Conservation (phyloP, 2,329 filamentous ascomycete genomes). For the Davidsoniella virescens region DNA sequence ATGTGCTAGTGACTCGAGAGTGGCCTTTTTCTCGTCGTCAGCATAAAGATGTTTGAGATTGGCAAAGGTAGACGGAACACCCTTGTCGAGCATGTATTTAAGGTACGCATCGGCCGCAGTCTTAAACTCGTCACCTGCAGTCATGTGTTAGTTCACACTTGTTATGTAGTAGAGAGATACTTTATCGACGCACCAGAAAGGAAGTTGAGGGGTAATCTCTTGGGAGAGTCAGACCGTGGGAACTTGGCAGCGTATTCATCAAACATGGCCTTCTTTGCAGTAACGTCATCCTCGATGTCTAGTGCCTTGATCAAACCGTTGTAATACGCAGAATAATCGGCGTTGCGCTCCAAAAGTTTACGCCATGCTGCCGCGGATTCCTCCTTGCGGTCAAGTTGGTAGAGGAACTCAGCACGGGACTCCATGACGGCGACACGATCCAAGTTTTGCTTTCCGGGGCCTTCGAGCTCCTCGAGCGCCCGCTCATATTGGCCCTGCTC, state of each 20-base stretch:
- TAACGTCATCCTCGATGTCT: constrained; percentile 41
- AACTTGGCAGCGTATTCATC: constrained; percentile 64
- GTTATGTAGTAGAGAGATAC: not conserved
- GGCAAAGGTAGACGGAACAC: constrained; percentile 88
- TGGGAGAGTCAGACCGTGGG: constrained; percentile 69
- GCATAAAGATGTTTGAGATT: constrained; percentile 90
- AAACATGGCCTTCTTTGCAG: constrained; percentile 54
- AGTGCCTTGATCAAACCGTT: constrained; percentile 56
- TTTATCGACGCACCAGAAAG: constrained; percentile 40
- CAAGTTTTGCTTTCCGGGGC: constrained; percentile 57
- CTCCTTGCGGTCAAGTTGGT: constrained; percentile 57
- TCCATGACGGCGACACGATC: constrained; percentile 80
- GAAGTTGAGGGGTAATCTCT: constrained; percentile 79
- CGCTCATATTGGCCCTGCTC: constrained; percentile 71
- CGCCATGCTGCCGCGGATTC: constrained; percentile 74
- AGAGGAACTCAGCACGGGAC: constrained; percentile 66
- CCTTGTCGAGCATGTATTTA: constrained; percentile 72
- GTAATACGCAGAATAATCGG: constrained; percentile 78
- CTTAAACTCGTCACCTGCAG: constrained; percentile 58
- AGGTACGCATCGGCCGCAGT: constrained; percentile 65
- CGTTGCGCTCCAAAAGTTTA: constrained; percentile 67
- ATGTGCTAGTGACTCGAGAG: constrained; percentile 58
- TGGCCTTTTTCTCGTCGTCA: constrained; percentile 60
- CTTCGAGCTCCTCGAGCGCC: constrained; percentile 74
- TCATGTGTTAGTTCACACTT: not conserved